Conservation (phyloP, 1,284 basidiomycete genomes). For the Rhodotorula sp. region DNA sequence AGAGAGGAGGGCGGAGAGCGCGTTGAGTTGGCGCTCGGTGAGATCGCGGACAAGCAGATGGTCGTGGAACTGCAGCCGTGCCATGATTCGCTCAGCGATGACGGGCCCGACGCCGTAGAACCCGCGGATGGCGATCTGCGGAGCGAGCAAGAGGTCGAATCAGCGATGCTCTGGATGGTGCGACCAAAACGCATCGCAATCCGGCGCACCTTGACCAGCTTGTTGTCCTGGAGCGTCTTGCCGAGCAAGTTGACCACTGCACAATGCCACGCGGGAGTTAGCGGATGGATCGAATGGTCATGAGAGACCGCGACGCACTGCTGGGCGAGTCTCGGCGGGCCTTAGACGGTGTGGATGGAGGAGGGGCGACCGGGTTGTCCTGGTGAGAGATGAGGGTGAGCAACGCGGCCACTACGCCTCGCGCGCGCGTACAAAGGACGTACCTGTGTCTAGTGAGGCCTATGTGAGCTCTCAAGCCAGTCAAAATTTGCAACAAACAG, state of each 20-base stretch:
- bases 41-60: conserved; percentile 71
- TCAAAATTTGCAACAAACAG: too few species aligned
- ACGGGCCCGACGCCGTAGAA: conserved; percentile 79
- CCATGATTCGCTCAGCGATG: conserved; percentile 75
- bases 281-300: accelerated
- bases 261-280: neutral
- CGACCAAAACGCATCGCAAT: too few species aligned
- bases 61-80: conserved; percentile 78
- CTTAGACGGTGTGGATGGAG: neutral
- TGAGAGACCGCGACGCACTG: neutral
- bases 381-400: conserved; percentile 1
- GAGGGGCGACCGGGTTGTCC: neutral
- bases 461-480: too few species aligned
- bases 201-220: conserved; percentile 62
- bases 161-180: neutral
- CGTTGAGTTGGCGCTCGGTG: conserved; percentile 74
- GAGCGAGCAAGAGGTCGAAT: neutral
- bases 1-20: conserved; percentile 81
- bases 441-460: too few species aligned
- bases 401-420: neutral
- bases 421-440: neutral
- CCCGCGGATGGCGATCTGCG: conserved; percentile 73
- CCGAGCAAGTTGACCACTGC: conserved; percentile 62
- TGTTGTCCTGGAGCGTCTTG: conserved; percentile 66
- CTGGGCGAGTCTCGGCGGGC: neutral